These are phyloP conservation scores for Cokeromyces recurvatus DNA, from an alignment of 371 early-diverging fungal genomes.

Conservation along the genomic window DNA sequence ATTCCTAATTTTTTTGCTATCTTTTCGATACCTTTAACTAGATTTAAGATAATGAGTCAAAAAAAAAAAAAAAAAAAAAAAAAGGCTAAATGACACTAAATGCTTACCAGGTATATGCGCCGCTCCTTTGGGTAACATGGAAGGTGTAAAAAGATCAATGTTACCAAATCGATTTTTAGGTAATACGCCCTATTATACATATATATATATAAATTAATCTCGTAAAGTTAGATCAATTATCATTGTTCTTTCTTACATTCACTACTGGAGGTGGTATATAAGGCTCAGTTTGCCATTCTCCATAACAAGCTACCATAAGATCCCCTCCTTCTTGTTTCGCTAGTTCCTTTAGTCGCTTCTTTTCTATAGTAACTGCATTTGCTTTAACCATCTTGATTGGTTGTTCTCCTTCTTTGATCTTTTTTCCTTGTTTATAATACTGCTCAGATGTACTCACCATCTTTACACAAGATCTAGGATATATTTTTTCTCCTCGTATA, in stretches of 20 bases:
- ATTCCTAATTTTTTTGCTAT: conserved; percentile 71
- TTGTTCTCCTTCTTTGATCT: conserved; percentile 41
- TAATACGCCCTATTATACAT: conserved; percentile 60
- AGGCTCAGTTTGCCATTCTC: conserved; percentile 83
- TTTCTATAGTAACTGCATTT: conserved; percentile 56
- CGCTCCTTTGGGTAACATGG: conserved; percentile 84
- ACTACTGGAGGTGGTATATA: conserved; percentile 62
- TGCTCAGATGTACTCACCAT: conserved; percentile 55
- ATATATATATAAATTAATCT: too few species aligned
- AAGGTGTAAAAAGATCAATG: conserved; percentile 75
- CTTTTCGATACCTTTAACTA: conserved; percentile 50
- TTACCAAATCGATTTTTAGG: conserved; percentile 78
- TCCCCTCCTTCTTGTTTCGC: conserved; percentile 37
- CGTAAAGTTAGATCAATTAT: not conserved
- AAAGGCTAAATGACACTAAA: not conserved
- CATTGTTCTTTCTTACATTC: conserved; percentile 39
- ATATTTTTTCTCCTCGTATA: conserved; percentile 74
- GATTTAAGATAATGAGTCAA: not conserved
- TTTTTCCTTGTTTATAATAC: conserved; percentile 66
- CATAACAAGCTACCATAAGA: conserved; percentile 55
- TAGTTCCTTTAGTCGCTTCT: conserved; percentile 47
- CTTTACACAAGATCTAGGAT: conserved; percentile 68
- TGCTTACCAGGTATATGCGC: conserved; percentile 65
- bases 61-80: not conserved
- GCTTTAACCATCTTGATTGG: conserved; percentile 69